Base-by-base conservation (phyloP, 306 rosid genomes). In the Cucumis hystrix region DNA sequence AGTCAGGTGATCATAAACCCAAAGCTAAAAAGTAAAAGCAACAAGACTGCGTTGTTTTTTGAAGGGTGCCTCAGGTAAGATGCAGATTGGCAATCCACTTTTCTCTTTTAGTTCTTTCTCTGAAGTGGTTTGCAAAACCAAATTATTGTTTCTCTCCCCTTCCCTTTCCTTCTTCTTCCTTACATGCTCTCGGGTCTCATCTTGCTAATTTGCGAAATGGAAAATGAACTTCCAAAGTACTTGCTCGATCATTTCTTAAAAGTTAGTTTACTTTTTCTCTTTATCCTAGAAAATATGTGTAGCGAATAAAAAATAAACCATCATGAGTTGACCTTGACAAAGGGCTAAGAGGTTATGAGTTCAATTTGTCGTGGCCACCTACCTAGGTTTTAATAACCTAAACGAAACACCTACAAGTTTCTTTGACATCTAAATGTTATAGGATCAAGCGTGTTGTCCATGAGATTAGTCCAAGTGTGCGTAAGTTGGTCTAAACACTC, bases 11-110 rank as follows among this genome's bases (percentile, higher is more conserved):
- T 94, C 82, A 10, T 90, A 63, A 94, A 91, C 72, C 97, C 98
- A 63, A 87, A 83, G 86, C 92, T 94, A 40, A 80, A 82, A 85
- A 90, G 88, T 87, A 94, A 78, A 80, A 87, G 96, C 91, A 83
- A 89, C 75, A 88, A 61, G 83, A 92, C 95, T 72, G 96, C 97
- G 28, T 79, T 90, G 14, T 94, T 90, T 84, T 94, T 92, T 77
- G 95, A 94, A 92, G 98, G 98, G 61, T 94, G 98, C 83, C 85
- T 94, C 74, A 94, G 98, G 98, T 94, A 84, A 80, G 76, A 37
- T 77, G 58, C 21, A 74, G 66, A 55, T 55, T 40, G 23, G 7
- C 33, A 64, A 35, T 64, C n/a, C 20, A 16, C 7, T 68, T 66
- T 66, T 20, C 16, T 18, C 25, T 35, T 10, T 10, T 40, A 33